Evolutionary conservation across 1,139 yeast species (phyloP).

Genomic region (Arxiozyma slooffiae): DNA sequence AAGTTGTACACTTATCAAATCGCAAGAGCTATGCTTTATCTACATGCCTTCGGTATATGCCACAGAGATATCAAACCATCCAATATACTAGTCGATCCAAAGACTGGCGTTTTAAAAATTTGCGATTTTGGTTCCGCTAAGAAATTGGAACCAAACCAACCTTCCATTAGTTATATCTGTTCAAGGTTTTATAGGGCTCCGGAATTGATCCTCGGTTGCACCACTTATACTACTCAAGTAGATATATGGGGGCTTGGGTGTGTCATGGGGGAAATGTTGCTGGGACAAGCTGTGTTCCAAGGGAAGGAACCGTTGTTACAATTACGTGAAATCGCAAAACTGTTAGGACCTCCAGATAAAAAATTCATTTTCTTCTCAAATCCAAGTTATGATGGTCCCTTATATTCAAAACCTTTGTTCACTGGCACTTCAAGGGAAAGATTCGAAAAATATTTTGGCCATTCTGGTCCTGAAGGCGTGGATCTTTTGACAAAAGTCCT

Average conservation of each 20-base stretch:
- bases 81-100: constrained; percentile 64
- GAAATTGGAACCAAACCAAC: constrained; percentile 61
- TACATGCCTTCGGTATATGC: constrained; percentile 69
- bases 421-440: constrained; percentile 50
- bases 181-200: constrained; percentile 79
- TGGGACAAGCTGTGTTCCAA: constrained; percentile 74
- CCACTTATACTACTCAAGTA: constrained; percentile 64
- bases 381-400: constrained; percentile 65
- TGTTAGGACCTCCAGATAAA: constrained; percentile 65
- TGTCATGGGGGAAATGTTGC: constrained; percentile 73
- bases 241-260: constrained; percentile 86
- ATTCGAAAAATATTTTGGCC: constrained; percentile 58
- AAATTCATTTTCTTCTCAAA: constrained; percentile 64
- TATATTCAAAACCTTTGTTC: constrained; percentile 59
- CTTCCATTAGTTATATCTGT: constrained; percentile 70
- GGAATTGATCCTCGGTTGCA: constrained; percentile 68
- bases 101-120: constrained; percentile 53
- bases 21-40: constrained; percentile 70
- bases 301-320: constrained; percentile 69
- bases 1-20: constrained; percentile 72
- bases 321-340: constrained; percentile 64
- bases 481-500: constrained; percentile 60
- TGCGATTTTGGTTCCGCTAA: constrained; percentile 83
- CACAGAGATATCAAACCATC: constrained; percentile 80
- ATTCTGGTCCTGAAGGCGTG: constrained; percentile 61